Base-by-base conservation (phyloP, 129 eudicot genomes). In the Pittosporum tobira region DNA sequence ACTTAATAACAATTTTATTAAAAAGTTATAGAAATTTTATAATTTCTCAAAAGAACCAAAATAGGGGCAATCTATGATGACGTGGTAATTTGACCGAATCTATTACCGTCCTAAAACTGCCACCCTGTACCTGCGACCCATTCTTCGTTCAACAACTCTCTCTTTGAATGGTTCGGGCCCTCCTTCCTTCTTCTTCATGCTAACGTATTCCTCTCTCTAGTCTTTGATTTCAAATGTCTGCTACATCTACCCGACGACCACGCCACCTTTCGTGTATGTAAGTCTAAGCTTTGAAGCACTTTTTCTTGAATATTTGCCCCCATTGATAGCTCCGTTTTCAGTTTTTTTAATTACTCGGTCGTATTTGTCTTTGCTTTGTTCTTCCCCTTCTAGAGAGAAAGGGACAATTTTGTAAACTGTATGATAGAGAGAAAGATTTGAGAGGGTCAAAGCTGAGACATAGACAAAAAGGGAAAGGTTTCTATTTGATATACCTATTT, bases 291-390 rank as follows among this genome's bases (percentile, higher is more conserved):
- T 51, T 48, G 43, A 23, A 48, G 60, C 26, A 24, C 13, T 47
- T 24, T 65, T 51, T 34, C 48, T 21, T 47, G 62, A 59, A 58
- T 21, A 20, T 30, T 22, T 45, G 34, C 61, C 27, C n/a, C 47
- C 15, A n/a, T n/a, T 29, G 50, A 36, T 71, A 26, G 30, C 64
- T 44, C 10, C 16, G 31, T 51, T 20, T 51, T 1, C 44, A 20
- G 47, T 9, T 42, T 69, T 69, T n/a, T n/a, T n/a, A n/a, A n/a
- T n/a, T 73, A 61, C 64, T 52, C 20, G 63, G 80, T 75, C 75
- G 54, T 69, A 37, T 29, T 57, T 51, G 71, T 51, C 70, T 63
- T 68, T 63, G 71, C 49, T 40, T 40, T 74, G 20, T 69, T 49
- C 34, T 59, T 20, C 7, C 11, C 42, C 11, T 22, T 12, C 10